Conservation (phyloP, 2,329 filamentous ascomycete genomes). For the Penicillium crustosum region DNA sequence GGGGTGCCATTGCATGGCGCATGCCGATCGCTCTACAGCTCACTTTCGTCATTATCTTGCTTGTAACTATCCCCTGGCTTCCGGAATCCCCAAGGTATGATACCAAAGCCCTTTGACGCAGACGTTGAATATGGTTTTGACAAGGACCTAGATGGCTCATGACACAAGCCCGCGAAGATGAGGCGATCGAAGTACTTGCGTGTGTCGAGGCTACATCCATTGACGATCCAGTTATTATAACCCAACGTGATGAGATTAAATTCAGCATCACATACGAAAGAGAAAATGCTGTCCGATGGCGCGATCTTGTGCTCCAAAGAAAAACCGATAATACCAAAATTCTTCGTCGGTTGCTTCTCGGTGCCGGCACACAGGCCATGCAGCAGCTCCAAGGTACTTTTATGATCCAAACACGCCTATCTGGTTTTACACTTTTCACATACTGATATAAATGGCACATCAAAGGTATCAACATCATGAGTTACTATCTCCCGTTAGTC, state of each 20-base stretch:
- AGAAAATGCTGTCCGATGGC: conserved; percentile 52
- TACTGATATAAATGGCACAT: no score
- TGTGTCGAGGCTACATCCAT: conserved; percentile 22
- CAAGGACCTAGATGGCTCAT: conserved; percentile 39
- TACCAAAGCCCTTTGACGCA: no score
- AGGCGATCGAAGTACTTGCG: conserved; percentile 5
- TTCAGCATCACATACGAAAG: conserved; percentile 51
- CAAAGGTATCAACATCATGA: conserved; percentile 17
- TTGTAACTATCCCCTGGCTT: conserved; percentile 37
- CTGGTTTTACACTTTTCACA: no score
- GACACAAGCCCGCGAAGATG: background rate
- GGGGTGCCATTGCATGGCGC: conserved; percentile 43
- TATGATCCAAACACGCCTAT: no score
- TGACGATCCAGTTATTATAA: conserved; percentile 46
- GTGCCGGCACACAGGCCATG: conserved; percentile 20
- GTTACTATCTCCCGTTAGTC: conserved; percentile 35
- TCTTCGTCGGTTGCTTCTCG: conserved; percentile 14
- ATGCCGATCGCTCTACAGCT: conserved; percentile 50
- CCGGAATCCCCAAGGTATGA: conserved; percentile 30
- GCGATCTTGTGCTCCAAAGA: conserved; percentile 2
- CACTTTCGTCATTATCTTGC: conserved; percentile 49
- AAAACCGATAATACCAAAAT: conserved; percentile 16
- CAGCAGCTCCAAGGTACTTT: conserved; percentile 15
- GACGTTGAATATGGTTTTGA: no score
- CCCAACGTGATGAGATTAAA: conserved; percentile 47